Base-by-base conservation (phyloP, 2,329 filamentous ascomycete genomes). In the Pleomassaria siparia region DNA sequence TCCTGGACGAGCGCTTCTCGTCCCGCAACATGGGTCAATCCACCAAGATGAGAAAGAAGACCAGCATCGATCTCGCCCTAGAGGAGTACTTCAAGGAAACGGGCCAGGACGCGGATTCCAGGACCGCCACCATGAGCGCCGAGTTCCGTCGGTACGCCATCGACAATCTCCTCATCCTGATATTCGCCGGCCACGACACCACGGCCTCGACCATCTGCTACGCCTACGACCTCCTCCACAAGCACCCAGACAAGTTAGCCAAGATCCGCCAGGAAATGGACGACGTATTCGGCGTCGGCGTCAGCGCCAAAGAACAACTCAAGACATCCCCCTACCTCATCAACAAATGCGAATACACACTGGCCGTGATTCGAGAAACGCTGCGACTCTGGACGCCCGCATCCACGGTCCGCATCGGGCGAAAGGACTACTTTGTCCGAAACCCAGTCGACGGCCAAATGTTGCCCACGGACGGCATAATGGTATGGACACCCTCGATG, bases 21-120 rank as follows among this genome's bases (percentile, higher is more conserved):
- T 54, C 58, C 12, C 64, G 65, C 2, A 51, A 60, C 15, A 46
- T 51, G 18, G 50, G 58, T 30, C 29, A 36, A n/a, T 10, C 47
- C 10, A 60, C 55, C 35, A 67, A 64, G 50, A 56, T 58, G 3
- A 55, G 45, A 33, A 51, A 50, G 33, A 72, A 68, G 47, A 62
- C 64, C n/a, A 62, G 71, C 18, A 68, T 74, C 43, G 71, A 74
- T 46, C 63, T 74, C 1, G 71, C 72, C 0, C 59, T 74, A 0
- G 62, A 72, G 32, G 59, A 64, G 4, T 74, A 72, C 43, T 60
- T 71, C 30, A 72, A 72, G 45, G 69, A 73, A 29, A 47, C 29
- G 10, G 56, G 59, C 2, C 44, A 55, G 40, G 51, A 56, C 26
- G 43, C 53, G 16, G 53, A 55, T 20, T 35, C 52, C 2, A 41